phyloP scores from a whole-genome alignment of 2,329 filamentous ascomycete genomes.

The Aspergillus puulaauensis region DNA sequence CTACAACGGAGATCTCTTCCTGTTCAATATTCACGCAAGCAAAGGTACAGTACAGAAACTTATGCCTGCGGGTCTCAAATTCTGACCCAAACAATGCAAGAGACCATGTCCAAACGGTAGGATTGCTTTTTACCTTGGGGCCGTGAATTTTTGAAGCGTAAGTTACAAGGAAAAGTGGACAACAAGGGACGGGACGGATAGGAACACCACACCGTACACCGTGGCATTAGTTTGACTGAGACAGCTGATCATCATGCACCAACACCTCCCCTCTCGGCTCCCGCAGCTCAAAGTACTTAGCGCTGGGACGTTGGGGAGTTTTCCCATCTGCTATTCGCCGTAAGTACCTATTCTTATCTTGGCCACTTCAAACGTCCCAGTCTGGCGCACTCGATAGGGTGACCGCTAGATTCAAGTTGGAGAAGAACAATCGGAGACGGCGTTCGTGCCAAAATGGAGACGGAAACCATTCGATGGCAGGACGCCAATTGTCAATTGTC shows the following conservation, averaged over 20 bases:
- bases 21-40: neutral
- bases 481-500: conserved; percentile 13
- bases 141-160: neutral
- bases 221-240: conserved; percentile 2
- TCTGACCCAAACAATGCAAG: neutral
- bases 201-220: neutral
- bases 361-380: neutral
- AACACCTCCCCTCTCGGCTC: neutral
- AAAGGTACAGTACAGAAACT: neutral
- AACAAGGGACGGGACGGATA: neutral
- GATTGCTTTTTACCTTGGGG: neutral
- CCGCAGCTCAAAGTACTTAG: neutral
- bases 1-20: neutral
- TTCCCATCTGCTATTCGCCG: neutral
- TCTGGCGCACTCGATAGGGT: neutral
- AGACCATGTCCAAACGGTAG: neutral
- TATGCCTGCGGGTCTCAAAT: neutral
- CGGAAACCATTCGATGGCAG: conserved; percentile 8
- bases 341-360: neutral
- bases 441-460: conserved; percentile 3
- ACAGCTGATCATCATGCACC: conserved; percentile 6
- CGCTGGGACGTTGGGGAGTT: neutral
- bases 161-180: neutral
- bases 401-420: neutral
- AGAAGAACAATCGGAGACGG: neutral